Evolutionary conservation across 768 basidiomycete species (phyloP), one percentile per base, ranked within the genome.

Genomic region (Rhizopogon roseolus): DNA sequence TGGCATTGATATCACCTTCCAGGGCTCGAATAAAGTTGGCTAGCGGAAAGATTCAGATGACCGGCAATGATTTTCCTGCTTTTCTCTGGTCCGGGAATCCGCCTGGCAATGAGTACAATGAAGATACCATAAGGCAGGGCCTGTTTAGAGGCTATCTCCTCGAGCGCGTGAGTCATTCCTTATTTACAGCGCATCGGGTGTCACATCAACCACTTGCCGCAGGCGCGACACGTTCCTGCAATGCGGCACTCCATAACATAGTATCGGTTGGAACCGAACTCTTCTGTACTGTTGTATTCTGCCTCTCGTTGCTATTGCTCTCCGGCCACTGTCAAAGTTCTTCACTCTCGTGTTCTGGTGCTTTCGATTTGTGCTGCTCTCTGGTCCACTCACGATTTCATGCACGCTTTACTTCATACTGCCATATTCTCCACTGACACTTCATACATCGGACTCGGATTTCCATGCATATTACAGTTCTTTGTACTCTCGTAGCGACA

Each of bases 31-130:
- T 46, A 16, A 13, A 53, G 6, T 34, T 57, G 1, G 17, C 19
- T 5, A 42, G 17, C 16, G 52, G 52, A 3, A 17, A 29, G 27
- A 49, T 57, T 2, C 6, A 1, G 9, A 42, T 54, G 42, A 37
- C n/a, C 2, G 50, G 50, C 3, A 32, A 27, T 6, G 34, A 50
- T 6, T 44, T 54, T 7, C 53, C 57, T 2, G 25, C 57, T 3
- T 27, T 54, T n/a, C 29, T 57, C 2, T 57, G 51, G 38, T 39
- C 37, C 11, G 50, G 57, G 3, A 19, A 46, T 2, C 16, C 7
- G 4, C 57, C 57, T 7, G 50, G 57, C 9, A 41, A 44, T n/a
- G 38, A 54, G 42, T 57, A 25, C 11, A 38, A 54, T 19, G 29
- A 14, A 8, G n/a, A 39, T 0, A 34, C 37, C 2, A 48, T 54